These are phyloP conservation scores for Otatea glauca DNA, from an alignment of 176 grass and related monocot species.

Conservation along the genomic window DNA sequence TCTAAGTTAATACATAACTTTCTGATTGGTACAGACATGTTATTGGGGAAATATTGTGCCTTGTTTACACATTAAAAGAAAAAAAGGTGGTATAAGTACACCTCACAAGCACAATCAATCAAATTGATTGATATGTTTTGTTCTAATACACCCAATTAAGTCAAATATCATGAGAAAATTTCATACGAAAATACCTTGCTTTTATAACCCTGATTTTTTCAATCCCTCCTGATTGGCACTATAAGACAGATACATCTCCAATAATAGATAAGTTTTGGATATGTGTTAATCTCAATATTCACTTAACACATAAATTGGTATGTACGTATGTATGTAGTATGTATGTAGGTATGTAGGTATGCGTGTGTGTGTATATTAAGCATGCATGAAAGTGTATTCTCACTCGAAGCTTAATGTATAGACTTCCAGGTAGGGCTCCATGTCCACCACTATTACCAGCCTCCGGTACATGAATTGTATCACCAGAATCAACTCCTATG, in stretches of 20 bases:
- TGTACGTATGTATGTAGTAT: neutral
- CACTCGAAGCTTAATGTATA: constrained; percentile 87
- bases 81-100: constrained; percentile 8
- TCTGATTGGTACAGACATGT: neutral
- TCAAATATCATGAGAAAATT: neutral
- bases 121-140: constrained; percentile 8
- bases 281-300: constrained; percentile 9
- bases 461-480: constrained; percentile 76
- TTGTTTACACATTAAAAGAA: neutral
- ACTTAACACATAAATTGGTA: constrained; percentile 28
- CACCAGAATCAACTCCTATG: constrained; percentile 82
- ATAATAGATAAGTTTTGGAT: constrained; percentile 9
- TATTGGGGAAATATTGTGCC: neutral
- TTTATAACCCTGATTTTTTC: constrained; percentile 7
- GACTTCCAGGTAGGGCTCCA: constrained; percentile 69
- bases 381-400: constrained; percentile 29
- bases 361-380: too few species aligned
- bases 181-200: neutral
- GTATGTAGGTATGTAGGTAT: too few species aligned
- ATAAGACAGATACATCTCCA: neutral
- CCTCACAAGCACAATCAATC: constrained; percentile 11
- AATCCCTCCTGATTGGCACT: neutral
- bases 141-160: neutral
- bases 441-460: constrained; percentile 81
- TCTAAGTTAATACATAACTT: neutral